Evolutionary conservation across 2,329 filamentous ascomycete genomes (phyloP).

Genomic region (Aspergillus calidoustus): DNA sequence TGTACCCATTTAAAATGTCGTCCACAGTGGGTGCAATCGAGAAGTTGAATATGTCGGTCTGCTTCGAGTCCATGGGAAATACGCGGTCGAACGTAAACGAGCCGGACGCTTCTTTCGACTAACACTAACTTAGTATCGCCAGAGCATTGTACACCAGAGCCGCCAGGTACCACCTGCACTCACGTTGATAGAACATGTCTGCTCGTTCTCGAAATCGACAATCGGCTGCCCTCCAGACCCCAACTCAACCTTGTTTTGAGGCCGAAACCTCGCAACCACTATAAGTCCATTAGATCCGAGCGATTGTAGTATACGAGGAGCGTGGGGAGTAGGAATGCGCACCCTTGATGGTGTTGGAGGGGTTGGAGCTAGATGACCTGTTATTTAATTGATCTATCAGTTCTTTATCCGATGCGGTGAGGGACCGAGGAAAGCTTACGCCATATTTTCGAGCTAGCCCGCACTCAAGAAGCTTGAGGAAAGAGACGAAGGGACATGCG

Average conservation of each 20-base stretch:
- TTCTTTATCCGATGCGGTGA: slow-evolving; percentile 14
- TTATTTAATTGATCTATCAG: slow-evolving; percentile 26
- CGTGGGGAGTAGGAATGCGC: slow-evolving; percentile 28
- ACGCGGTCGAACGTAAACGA: slow-evolving; percentile 97
- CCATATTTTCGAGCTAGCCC: slow-evolving; percentile 46
- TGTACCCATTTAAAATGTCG: slow-evolving; percentile 98
- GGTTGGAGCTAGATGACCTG: slow-evolving; percentile 37
- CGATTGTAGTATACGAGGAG: not conserved
- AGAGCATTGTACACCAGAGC: not conserved
- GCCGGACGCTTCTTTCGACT: slow-evolving; percentile 83
- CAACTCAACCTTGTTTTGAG: slow-evolving; percentile 93
- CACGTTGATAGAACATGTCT: slow-evolving; percentile 87
- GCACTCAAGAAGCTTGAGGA: slow-evolving; percentile 10
- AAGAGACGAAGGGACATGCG: slow-evolving; percentile 20
- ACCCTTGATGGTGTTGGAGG: slow-evolving; percentile 60
- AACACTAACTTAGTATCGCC: slow-evolving; percentile 29
- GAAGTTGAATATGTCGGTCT: slow-evolving; percentile 96
- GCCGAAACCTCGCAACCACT: slow-evolving; percentile 97
- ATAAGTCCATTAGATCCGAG: slow-evolving; percentile 30
- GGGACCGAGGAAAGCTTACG: slow-evolving; percentile 44
- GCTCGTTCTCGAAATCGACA: slow-evolving; percentile 83
- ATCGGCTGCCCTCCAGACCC: slow-evolving; percentile 89
- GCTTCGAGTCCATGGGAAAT: slow-evolving; percentile 90
- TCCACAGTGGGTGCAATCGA: slow-evolving; percentile 95
- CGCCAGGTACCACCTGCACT: slow-evolving; percentile 22